Conservation (phyloP, 2,329 filamentous ascomycete genomes). For the Aureobasidium pullulans region DNA sequence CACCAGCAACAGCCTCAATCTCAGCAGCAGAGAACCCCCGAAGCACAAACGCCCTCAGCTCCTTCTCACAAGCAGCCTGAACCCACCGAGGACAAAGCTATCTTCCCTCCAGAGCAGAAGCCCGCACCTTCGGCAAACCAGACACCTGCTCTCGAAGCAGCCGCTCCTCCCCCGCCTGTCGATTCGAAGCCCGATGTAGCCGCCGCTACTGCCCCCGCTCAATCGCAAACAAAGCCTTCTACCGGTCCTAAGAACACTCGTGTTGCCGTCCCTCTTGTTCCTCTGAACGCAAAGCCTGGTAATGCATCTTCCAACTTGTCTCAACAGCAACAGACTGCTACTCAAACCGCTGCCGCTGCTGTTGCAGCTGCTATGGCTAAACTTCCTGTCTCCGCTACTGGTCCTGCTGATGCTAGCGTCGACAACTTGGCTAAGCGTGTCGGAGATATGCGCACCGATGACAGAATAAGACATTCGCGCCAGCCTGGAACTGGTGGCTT, state of each 20-base stretch:
- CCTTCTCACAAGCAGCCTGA: constrained; percentile 29
- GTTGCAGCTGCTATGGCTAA: constrained; percentile 77
- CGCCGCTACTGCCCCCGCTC: constrained; percentile 46
- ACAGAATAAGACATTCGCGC: constrained; percentile 42
- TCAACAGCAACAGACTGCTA: constrained; percentile 53
- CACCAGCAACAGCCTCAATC: constrained; percentile 18
- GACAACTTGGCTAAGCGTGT: constrained; percentile 70
- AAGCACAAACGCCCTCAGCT: constrained; percentile 29
- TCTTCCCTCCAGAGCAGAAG: constrained; percentile 21
- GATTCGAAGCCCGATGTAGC: constrained; percentile 61
- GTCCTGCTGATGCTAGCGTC: constrained; percentile 21
- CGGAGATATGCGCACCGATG: constrained; percentile 66
- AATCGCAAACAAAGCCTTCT: constrained; percentile 31
- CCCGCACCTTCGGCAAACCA: constrained; percentile 26
- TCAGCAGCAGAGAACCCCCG: constrained; percentile 6
- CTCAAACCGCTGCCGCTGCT: constrained; percentile 65
- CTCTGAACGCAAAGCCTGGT: constrained; percentile 32
- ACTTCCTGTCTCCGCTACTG: constrained; percentile 34
- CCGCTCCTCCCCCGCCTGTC: constrained; percentile 53
- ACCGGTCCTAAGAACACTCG: constrained; percentile 43
- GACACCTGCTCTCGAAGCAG: constrained; percentile 33
- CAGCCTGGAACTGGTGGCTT: constrained; percentile 39
- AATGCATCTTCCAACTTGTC: constrained; percentile 24
- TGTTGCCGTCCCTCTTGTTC: constrained; percentile 52
- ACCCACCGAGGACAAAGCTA: constrained; percentile 16